phyloP scores from a whole-genome alignment of 208 protist species.

The Histomonas meleagridis region DNA sequence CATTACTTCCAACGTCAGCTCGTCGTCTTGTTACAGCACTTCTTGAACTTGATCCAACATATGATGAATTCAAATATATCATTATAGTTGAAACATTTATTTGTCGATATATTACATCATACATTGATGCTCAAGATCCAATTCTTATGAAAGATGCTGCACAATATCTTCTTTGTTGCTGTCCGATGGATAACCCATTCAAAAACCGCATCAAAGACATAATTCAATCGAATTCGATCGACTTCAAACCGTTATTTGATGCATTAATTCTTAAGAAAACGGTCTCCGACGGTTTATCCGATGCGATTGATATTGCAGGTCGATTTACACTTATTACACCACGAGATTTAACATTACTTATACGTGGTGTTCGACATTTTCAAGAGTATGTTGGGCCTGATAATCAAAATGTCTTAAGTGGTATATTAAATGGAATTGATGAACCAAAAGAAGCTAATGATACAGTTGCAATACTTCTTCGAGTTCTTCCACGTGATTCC shows the following conservation, averaged over 20 bases:
- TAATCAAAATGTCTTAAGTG: not conserved
- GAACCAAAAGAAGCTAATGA: not conserved
- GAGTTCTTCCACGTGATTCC: not conserved
- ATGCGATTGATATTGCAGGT: not conserved
- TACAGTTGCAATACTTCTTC: not conserved
- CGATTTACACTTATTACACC: not conserved
- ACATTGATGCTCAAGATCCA: not conserved
- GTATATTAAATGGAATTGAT: not conserved
- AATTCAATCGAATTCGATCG: not conserved
- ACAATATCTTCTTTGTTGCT: not conserved
- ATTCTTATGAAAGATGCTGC: not conserved
- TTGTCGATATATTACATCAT: not conserved
- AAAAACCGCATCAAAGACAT: not conserved
- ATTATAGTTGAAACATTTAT: not conserved
- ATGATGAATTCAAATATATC: not conserved
- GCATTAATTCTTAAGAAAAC: not conserved
- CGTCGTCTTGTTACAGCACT: not conserved
- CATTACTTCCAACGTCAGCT: not conserved
- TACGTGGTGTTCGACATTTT: not conserved
- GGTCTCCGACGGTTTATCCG: not conserved
- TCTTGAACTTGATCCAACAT: not conserved
- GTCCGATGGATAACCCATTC: not conserved
- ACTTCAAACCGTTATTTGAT: not conserved
- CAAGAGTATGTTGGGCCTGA: not conserved
- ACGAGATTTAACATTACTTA: not conserved